Conservation (phyloP, 2,329 filamentous ascomycete genomes). For the Neofusicoccum sp. region DNA sequence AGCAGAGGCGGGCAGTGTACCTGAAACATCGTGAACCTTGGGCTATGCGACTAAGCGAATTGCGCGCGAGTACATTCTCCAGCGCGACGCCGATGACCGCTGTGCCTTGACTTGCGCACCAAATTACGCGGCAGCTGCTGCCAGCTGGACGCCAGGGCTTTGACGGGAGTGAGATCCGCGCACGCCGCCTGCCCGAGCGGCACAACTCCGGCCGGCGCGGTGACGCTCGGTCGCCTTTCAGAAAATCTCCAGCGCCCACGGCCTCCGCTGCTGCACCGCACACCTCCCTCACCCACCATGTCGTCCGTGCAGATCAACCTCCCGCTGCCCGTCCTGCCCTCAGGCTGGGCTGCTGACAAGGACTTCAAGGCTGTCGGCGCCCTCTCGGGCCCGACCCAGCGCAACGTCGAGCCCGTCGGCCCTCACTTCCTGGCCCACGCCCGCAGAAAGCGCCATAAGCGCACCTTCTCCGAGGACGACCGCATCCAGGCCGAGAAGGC, state of each 20-base stretch:
- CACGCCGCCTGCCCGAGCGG: not conserved
- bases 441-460: slow-evolving; percentile 87
- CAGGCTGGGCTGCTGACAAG: slow-evolving; percentile 82
- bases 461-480: slow-evolving; percentile 98
- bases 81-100: slow-evolving; percentile 18
- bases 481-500: slow-evolving; percentile 93
- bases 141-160: slow-evolving; percentile 9
- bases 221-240: not conserved
- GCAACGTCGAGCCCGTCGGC: slow-evolving; percentile 92
- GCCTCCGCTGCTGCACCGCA: not conserved
- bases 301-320: slow-evolving; percentile 62
- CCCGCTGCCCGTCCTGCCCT: slow-evolving; percentile 71
- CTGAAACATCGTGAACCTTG: slow-evolving; percentile 34
- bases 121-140: slow-evolving; percentile 13
- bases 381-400: slow-evolving; percentile 73
- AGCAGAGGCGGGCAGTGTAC: slow-evolving; percentile 23
- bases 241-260: slow-evolving; percentile 11
- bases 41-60: slow-evolving; percentile 1
- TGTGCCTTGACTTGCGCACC: not conserved
- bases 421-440: slow-evolving; percentile 98
- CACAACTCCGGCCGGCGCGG: not conserved
- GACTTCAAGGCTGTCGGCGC: slow-evolving; percentile 83
- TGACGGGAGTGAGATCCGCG: slow-evolving; percentile 6
- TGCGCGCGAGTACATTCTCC: slow-evolving; percentile 13
- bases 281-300: slow-evolving; percentile 51